These are phyloP conservation scores for Lecanicillium sp. DNA, from an alignment of 2,329 filamentous ascomycete species.

Conservation along the genomic window DNA sequence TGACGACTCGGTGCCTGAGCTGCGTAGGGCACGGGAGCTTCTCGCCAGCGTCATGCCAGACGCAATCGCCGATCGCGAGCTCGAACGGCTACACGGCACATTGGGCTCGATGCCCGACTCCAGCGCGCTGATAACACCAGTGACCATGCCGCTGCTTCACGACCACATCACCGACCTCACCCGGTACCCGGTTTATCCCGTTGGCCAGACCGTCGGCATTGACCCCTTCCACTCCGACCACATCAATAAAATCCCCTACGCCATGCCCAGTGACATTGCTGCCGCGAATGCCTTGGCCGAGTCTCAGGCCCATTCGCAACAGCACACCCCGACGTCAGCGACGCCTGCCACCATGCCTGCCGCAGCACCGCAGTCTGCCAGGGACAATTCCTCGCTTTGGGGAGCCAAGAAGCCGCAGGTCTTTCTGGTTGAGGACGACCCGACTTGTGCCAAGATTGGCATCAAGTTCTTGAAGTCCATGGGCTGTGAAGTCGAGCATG, in stretches of 20 bases:
- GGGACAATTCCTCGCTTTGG: constrained; percentile 42
- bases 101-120: constrained; percentile 49
- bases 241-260: constrained; percentile 87
- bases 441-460: constrained; percentile 59
- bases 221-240: constrained; percentile 93
- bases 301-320: constrained; percentile 27
- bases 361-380: constrained; percentile 16
- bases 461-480: constrained; percentile 59
- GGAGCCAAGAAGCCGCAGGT: constrained; percentile 65
- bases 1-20: constrained; percentile 44
- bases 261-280: constrained; percentile 54
- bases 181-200: constrained; percentile 74
- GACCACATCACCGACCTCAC: constrained; percentile 48
- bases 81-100: constrained; percentile 47
- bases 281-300: constrained; percentile 26
- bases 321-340: constrained; percentile 11
- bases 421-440: constrained; percentile 79
- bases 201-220: constrained; percentile 84
- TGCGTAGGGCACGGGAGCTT: constrained; percentile 50
- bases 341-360: constrained; percentile 5
- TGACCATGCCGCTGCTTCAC: constrained; percentile 39
- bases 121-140: constrained; percentile 31
- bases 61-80: constrained; percentile 43
- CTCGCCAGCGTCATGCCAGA: constrained; percentile 46
- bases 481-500: constrained; percentile 60